Conservation (phyloP, 345 rosid genomes). For the Eucalyptus lansdowneana region DNA sequence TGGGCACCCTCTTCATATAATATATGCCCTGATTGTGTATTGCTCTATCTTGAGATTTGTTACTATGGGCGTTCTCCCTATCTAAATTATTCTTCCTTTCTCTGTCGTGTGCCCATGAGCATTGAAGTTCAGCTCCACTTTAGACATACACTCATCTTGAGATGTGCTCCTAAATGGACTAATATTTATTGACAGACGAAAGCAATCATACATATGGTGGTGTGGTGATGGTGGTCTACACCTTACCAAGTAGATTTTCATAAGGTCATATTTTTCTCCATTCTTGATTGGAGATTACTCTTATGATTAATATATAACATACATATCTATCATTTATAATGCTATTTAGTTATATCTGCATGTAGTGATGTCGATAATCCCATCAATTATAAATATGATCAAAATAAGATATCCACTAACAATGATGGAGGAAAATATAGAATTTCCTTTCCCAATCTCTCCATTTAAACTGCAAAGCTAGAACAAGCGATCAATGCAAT, state of each 20-base stretch:
- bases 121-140: neutral
- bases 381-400: neutral
- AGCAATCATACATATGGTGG: neutral
- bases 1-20: neutral
- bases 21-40: neutral
- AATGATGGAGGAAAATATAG: neutral
- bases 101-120: neutral
- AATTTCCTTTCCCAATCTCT: neutral
- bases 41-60: neutral
- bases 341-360: neutral
- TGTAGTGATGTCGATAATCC: neutral
- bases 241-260: neutral
- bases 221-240: neutral
- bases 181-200: neutral
- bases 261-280: neutral
- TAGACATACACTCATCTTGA: neutral
- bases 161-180: neutral
- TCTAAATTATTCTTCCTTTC: neutral
- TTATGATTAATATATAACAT: neutral
- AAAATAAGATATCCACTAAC: neutral
- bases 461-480: neutral
- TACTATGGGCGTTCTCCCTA: neutral
- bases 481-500: neutral
- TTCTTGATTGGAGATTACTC: neutral
- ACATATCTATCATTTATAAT: neutral